A percentile compares a stretch with the other conserved stretches of the same genome.
These are phyloP conservation scores for Yamadazyma takamatsuzukensis DNA, from an alignment of 805 yeast genomes.

Conservation along the genomic window DNA sequence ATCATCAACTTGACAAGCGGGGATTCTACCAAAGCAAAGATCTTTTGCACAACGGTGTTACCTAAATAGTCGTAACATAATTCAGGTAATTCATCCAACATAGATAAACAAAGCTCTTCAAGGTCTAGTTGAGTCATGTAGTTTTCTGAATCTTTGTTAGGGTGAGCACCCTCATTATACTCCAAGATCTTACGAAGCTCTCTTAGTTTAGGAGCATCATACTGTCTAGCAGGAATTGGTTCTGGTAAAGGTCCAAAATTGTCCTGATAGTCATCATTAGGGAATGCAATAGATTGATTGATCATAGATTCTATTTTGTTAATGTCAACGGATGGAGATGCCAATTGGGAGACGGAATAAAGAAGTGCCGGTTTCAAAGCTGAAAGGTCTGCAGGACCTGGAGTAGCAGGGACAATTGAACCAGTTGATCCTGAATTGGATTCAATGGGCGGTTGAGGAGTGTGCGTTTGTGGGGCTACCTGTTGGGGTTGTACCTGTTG, in stretches of 20 bases:
- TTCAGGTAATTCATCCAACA: slow-evolving; percentile 87
- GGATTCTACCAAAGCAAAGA: slow-evolving; percentile 66
- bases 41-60: slow-evolving; percentile 90
- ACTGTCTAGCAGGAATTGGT: slow-evolving; percentile 61
- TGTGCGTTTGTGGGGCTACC: slow-evolving; percentile 4
- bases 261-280: slow-evolving; percentile 47
- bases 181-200: slow-evolving; percentile 70
- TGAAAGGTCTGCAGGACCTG: slow-evolving; percentile 23
- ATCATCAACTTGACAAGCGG: slow-evolving; percentile 73
- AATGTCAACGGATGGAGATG: slow-evolving; percentile 21
- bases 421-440: slow-evolving; percentile 11
- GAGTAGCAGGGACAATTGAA: not conserved
- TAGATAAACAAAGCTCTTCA: slow-evolving; percentile 77
- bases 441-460: slow-evolving; percentile 2
- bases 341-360: slow-evolving; percentile 14
- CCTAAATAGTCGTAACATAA: slow-evolving; percentile 91
- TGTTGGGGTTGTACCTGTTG: slow-evolving; percentile 19
- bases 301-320: slow-evolving; percentile 45
- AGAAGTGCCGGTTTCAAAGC: slow-evolving; percentile 21
- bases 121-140: slow-evolving; percentile 52
- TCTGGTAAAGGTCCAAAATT: slow-evolving; percentile 77
- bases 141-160: slow-evolving; percentile 8
- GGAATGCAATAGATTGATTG: slow-evolving; percentile 25
- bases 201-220: slow-evolving; percentile 83
- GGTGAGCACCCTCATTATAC: slow-evolving; percentile 20